Evolutionary conservation across 164 flowering plant species (phyloP), one percentile per base, ranked within the genome.

Genomic region (Pachysandra terminalis): DNA sequence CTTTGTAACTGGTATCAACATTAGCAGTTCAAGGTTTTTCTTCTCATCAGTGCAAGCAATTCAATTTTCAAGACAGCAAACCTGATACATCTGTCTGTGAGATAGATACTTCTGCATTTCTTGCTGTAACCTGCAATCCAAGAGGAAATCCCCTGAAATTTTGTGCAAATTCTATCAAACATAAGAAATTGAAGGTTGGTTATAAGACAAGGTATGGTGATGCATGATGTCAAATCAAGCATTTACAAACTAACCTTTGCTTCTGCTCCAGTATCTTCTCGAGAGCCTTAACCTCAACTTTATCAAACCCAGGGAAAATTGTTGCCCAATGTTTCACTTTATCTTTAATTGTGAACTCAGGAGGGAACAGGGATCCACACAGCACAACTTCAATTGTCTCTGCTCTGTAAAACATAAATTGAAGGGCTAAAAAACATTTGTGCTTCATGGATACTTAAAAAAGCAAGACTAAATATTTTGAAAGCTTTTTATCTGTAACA

Each of bases 101-200:
- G 98, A 84, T 59, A 95, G 80, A 80, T 90, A 95, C 74, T 75
- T 87, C 85, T 83, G 93, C 98, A 95, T 85, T 81, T 95, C 99
- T 75, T 83, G 96, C 70, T 90, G 99, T 75, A 95, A 86, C 90
- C 99, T 95, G 86, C 82, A 85, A 82, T 80, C 64, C 68, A 79
- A 82, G 73, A 74, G 70, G 74, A 73, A 77, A 81, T 66, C 51
- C 72, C 80, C 79, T 78, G 80, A 80, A 80, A 75, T 73, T 80
- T 68, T 71, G 79, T 67, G 62, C 70, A 74, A 56, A 78, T 59
- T 71, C 67, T 70, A 79, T 76, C 74, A 76, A 78, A 75, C 65
- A 71, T 67, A 69, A 35, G 69, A 74, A 74, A 70, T 7, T 49
- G 57, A 58, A 51, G 49, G 27, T 63, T 22, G 66, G 57, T 61